Percentiles rank a stretch among this genome's conserved stretches.
Conservation (phyloP, 2,329 filamentous ascomycete species). For the Epichloe glyceriae region DNA sequence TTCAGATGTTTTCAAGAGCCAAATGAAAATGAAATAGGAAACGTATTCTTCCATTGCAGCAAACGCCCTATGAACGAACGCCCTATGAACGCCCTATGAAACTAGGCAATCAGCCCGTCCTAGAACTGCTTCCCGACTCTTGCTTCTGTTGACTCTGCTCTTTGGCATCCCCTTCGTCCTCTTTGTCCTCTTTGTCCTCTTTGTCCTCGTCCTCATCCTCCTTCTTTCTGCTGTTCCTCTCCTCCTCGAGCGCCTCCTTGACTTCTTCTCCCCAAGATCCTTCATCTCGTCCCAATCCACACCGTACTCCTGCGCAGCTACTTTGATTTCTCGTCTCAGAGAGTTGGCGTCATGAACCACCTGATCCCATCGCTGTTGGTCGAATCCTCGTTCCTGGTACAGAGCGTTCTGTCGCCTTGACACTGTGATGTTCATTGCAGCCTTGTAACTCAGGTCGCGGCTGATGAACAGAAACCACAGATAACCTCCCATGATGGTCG, state of each 20-base stretch:
- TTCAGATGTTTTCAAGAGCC: too few species aligned
- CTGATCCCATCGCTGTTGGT: constrained; percentile 63
- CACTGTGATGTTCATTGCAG: constrained; percentile 78
- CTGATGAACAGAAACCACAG: constrained; percentile 92
- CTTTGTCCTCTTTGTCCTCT: constrained; percentile 25
- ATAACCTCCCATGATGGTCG: constrained; percentile 78
- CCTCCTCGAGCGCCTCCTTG: constrained; percentile 41
- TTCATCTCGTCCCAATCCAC: constrained; percentile 74
- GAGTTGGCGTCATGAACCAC: constrained; percentile 69
- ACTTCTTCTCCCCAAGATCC: constrained; percentile 61
- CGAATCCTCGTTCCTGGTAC: constrained; percentile 64
- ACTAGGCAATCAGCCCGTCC: background rate
- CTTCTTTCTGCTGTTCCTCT: constrained; percentile 27
- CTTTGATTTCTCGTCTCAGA: constrained; percentile 65
- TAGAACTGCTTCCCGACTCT: background rate
- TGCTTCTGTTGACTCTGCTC: constrained; percentile 12
- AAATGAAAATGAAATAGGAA: background rate
- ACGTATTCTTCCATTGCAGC: too few species aligned
- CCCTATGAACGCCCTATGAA: background rate
- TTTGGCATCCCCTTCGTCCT: constrained; percentile 14
- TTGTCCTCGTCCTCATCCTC: constrained; percentile 27
- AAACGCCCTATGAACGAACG: too few species aligned
- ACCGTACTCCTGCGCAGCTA: constrained; percentile 74
- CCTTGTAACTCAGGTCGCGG: constrained; percentile 74
- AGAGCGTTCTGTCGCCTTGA: constrained; percentile 62